Conservation (phyloP, 2,329 filamentous ascomycete genomes). For the Aschersonia sp. region DNA sequence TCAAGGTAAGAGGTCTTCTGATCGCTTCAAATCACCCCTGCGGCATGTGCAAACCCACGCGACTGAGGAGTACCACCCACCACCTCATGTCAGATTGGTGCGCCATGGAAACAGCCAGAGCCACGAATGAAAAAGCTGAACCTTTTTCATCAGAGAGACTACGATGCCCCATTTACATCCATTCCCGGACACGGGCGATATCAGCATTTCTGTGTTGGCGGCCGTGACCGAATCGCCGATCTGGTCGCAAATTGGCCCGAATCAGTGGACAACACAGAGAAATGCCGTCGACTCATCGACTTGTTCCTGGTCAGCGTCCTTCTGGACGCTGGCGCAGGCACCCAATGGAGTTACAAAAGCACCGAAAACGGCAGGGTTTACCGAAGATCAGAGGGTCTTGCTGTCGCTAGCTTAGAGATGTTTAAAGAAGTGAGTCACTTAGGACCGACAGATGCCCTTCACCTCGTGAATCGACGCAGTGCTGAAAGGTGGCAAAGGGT, state of each 20-base stretch:
- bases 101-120: too few relatives aligned
- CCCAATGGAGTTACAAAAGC: constrained; percentile 84
- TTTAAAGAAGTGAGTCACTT: constrained; percentile 53
- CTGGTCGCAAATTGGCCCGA: constrained; percentile 56
- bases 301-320: constrained; percentile 70
- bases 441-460: neutral
- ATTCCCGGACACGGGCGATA: constrained; percentile 83
- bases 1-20: constrained; percentile 52
- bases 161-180: constrained; percentile 35
- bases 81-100: too few relatives aligned
- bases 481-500: constrained; percentile 30
- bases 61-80: too few relatives aligned
- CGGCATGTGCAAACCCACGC: too few relatives aligned
- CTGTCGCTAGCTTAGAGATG: constrained; percentile 69
- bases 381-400: constrained; percentile 75
- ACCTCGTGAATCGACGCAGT: neutral
- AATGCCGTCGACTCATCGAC: constrained; percentile 61
- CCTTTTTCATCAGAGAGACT: constrained; percentile 29
- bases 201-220: constrained; percentile 75
- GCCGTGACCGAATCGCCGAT: constrained; percentile 57
- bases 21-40: neutral
- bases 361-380: constrained; percentile 75
- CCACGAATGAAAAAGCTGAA: neutral
- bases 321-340: constrained; percentile 79
- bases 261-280: constrained; percentile 56